These are phyloP conservation scores for Heliosperma pusillum DNA, from an alignment of 148 eudicot species.

Conservation along the genomic window DNA sequence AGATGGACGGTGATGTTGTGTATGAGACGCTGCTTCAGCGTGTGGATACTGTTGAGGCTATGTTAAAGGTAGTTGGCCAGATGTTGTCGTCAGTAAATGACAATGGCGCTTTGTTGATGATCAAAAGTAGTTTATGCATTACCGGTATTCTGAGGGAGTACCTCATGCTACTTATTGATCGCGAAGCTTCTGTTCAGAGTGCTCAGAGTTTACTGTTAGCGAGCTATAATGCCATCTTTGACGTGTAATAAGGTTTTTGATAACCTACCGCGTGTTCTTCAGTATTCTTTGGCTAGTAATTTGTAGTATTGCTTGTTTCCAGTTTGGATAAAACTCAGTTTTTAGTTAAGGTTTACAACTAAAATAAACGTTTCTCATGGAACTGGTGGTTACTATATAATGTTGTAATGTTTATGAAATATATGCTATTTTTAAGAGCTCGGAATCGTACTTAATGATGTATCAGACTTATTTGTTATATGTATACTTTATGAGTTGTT, in stretches of 20 bases:
- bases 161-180: background rate
- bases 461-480: no score
- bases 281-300: background rate
- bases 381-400: background rate
- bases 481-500: no score
- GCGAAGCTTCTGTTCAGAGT: background rate
- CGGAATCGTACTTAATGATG: background rate
- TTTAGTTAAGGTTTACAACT: background rate
- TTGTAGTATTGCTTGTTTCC: background rate
- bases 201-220: background rate
- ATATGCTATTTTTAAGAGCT: background rate
- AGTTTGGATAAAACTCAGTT: no score
- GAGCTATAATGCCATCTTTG: background rate
- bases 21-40: background rate
- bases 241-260: background rate
- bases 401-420: background rate
- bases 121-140: background rate
- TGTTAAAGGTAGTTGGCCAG: background rate
- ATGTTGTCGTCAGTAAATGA: background rate
- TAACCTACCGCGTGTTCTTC: background rate
- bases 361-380: background rate
- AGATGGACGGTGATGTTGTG: background rate
- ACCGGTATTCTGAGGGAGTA: background rate
- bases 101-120: background rate
- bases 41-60: background rate